phyloP scores from a whole-genome alignment of 164 flowering plant species.

The Chimonanthus praecox region DNA sequence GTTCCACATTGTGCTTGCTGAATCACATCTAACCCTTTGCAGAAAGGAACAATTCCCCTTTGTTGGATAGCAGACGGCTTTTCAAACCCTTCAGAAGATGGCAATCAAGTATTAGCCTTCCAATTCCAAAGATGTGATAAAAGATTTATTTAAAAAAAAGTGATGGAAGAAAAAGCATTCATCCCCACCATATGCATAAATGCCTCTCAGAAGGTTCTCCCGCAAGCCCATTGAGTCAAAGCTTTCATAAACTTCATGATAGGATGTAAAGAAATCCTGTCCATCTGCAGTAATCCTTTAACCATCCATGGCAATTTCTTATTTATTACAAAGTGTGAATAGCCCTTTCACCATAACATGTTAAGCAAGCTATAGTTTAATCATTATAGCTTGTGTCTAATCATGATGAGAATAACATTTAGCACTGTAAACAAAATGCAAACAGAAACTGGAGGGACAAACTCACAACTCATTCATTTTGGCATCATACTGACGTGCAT shows the following conservation, averaged over 20 bases:
- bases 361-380: not conserved
- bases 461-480: constrained; percentile 51
- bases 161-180: not conserved
- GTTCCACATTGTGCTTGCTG: constrained; percentile 93
- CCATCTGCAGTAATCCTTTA: constrained; percentile 41
- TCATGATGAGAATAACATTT: not conserved
- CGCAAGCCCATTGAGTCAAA: constrained; percentile 68
- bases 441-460: not conserved
- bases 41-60: constrained; percentile 83
- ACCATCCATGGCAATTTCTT: not conserved
- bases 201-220: constrained; percentile 77
- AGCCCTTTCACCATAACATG: not conserved
- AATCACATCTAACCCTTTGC: constrained; percentile 81
- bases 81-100: constrained; percentile 55
- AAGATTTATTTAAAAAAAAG: not conserved
- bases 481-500: constrained; percentile 46
- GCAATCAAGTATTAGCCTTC: not conserved
- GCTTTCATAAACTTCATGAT: constrained; percentile 66
- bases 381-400: not conserved
- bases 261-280: constrained; percentile 62
- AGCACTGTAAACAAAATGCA: not conserved
- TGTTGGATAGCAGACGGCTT: constrained; percentile 92
- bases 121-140: not conserved
- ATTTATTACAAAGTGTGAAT: too few species aligned
- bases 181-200: constrained; percentile 69